A percentile compares a stretch with the other conserved stretches of the same genome.
phyloP scores from a whole-genome alignment of 2,329 filamentous ascomycete genomes.

The Setomelanomma holmii region DNA sequence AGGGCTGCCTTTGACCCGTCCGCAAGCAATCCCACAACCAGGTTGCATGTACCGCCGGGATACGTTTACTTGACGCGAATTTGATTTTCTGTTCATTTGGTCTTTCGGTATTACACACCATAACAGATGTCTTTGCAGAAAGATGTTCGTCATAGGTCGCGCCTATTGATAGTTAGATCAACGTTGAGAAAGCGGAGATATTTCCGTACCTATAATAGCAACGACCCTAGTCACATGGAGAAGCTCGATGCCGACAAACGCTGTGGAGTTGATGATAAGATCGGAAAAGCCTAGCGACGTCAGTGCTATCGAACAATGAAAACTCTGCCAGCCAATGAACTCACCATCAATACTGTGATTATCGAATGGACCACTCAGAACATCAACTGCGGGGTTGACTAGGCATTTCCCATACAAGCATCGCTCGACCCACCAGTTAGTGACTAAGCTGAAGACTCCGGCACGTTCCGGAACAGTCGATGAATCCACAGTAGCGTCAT shows the following conservation, averaged over 20 bases:
- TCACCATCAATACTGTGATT: slow-evolving; percentile 68
- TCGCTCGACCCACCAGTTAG: slow-evolving; percentile 91
- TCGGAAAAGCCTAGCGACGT: slow-evolving; percentile 64
- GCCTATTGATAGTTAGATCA: slow-evolving; percentile 53
- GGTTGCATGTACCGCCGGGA: slow-evolving; percentile 79
- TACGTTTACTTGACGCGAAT: slow-evolving; percentile 74
- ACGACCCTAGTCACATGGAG: slow-evolving; percentile 83
- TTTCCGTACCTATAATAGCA: slow-evolving; percentile 67
- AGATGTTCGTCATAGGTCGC: slow-evolving; percentile 82
- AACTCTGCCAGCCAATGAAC: slow-evolving; percentile 9
- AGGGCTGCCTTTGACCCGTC: slow-evolving; percentile 56
- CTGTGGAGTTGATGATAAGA: slow-evolving; percentile 80
- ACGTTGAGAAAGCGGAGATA: slow-evolving; percentile 3
- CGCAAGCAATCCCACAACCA: slow-evolving; percentile 88
- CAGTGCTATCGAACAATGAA: slow-evolving; percentile 17
- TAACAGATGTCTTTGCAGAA: slow-evolving; percentile 72
- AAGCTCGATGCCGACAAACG: slow-evolving; percentile 83
- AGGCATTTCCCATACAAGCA: slow-evolving; percentile 81
- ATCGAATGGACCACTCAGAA: slow-evolving; percentile 79
- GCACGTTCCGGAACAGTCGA: slow-evolving; percentile 45
- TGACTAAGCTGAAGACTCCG: slow-evolving; percentile 61
- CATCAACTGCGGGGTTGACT: slow-evolving; percentile 71
- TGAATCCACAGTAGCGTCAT: slow-evolving; percentile 48
- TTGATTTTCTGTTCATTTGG: slow-evolving; percentile 77
- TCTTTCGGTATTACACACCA: slow-evolving; percentile 71